A percentile compares a stretch with the other conserved stretches of the same genome.
Evolutionary conservation across 176 grass and related monocot genomes (phyloP).

Genomic region (Canna indica): DNA sequence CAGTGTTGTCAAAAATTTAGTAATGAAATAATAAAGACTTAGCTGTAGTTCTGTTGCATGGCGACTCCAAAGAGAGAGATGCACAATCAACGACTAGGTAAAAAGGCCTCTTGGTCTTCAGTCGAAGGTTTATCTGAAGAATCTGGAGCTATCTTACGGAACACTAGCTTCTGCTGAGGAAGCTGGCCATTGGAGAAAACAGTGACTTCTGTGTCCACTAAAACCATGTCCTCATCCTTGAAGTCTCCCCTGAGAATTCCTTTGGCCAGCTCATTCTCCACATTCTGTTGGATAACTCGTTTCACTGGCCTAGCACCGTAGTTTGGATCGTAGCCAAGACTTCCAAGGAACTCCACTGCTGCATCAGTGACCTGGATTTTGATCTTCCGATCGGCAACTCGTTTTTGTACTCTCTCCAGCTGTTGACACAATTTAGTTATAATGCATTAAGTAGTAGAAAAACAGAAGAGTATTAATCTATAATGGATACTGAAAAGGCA

Average conservation of each 20-base stretch:
- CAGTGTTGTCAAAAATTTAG: not conserved
- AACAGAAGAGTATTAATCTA: not conserved
- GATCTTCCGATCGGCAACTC: conserved; percentile 88
- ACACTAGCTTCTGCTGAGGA: conserved; percentile 70
- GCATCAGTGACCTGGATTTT: conserved; percentile 53
- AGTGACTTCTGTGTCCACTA: conserved; percentile 64
- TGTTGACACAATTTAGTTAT: conserved; percentile 21
- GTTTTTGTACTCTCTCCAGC: conserved; percentile 73
- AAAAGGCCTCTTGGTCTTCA: conserved; percentile 42
- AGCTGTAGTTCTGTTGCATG: not conserved
- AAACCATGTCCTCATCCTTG: conserved; percentile 71
- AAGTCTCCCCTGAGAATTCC: conserved; percentile 78
- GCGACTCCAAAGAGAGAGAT: not conserved
- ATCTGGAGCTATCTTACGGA: conserved; percentile 30
- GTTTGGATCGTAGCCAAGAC: conserved; percentile 85
- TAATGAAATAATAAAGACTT: not conserved
- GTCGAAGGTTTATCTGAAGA: conserved; percentile 16
- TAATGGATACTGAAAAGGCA: not conserved
- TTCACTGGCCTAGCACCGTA: conserved; percentile 91
- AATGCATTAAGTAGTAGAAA: not conserved
- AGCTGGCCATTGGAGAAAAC: conserved; percentile 66
- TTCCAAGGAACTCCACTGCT: conserved; percentile 66
- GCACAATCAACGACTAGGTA: conserved; percentile 27
- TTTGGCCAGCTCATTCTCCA: conserved; percentile 91
- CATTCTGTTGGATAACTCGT: conserved; percentile 80